Conservation (phyloP, 2,329 filamentous ascomycete genomes). For the Epichloe amarillans region DNA sequence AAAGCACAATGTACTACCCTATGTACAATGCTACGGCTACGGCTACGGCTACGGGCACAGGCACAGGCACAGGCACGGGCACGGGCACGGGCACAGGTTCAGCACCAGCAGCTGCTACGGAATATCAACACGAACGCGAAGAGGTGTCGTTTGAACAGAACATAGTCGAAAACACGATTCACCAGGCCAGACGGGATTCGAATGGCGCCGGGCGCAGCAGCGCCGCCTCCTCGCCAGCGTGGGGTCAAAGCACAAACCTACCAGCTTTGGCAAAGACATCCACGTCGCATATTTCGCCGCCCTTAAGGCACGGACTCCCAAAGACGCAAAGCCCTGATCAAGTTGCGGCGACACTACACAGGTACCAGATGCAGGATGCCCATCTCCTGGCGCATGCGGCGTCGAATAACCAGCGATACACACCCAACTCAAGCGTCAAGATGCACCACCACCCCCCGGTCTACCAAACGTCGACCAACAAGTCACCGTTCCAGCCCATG, state of each 20-base stretch:
- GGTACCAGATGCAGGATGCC: constrained; percentile 4
- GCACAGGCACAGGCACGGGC: background rate
- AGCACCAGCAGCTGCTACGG: background rate
- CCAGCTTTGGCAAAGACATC: background rate
- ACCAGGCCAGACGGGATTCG: background rate
- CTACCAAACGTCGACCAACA: constrained; percentile 13
- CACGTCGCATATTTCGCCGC: background rate
- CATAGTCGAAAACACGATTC: background rate
- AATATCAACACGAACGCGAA: too few species aligned
- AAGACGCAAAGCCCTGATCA: constrained; percentile 1
- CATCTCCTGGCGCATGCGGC: constrained; percentile 4
- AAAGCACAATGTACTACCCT: constrained; percentile 10
- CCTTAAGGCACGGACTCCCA: background rate
- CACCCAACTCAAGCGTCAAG: constrained; percentile 10
- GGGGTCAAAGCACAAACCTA: background rate
- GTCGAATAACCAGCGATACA: constrained; percentile 13
- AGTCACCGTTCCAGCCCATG: constrained; percentile 16
- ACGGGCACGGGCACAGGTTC: background rate
- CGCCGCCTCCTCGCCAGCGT: background rate
- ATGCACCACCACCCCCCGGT: constrained; percentile 11
- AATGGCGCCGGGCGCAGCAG: background rate
- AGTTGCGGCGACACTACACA: background rate
- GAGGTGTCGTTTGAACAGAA: background rate
- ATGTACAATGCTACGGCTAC: constrained; percentile 4
- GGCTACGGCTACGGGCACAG: background rate